phyloP scores from a whole-genome alignment of 2,329 filamentous ascomycete species.

The Claviceps humidiphila region DNA sequence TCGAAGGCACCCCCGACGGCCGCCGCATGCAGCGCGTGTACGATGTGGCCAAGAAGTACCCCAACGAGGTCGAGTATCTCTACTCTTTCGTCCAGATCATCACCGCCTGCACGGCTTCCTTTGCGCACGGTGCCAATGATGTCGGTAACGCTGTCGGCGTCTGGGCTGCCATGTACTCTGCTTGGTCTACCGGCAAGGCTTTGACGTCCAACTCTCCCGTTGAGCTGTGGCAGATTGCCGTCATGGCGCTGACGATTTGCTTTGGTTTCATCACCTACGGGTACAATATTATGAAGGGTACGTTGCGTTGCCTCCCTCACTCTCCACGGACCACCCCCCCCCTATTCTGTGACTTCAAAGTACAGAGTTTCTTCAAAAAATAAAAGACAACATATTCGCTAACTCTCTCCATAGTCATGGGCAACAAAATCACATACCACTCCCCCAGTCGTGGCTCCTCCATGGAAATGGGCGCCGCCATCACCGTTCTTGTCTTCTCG shows the following conservation, averaged over 20 bases:
- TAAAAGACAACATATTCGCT: too few relatives aligned
- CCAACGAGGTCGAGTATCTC: slow-evolving; percentile 56
- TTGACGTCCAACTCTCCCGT: slow-evolving; percentile 50
- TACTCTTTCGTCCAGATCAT: slow-evolving; percentile 56
- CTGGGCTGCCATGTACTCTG: slow-evolving; percentile 56
- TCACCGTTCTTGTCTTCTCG: slow-evolving; percentile 64
- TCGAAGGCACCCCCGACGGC: slow-evolving; percentile 12
- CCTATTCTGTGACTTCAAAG: too few relatives aligned
- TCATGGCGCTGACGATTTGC: slow-evolving; percentile 50
- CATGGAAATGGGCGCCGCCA: slow-evolving; percentile 70
- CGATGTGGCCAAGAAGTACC: slow-evolving; percentile 47
- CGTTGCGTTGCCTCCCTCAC: slow-evolving; percentile 11
- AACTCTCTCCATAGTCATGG: slow-evolving; percentile 45
- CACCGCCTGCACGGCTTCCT: slow-evolving; percentile 59
- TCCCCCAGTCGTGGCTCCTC: slow-evolving; percentile 44
- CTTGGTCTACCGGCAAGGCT: slow-evolving; percentile 51
- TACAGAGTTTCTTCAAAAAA: too few relatives aligned
- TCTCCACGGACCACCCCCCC: not conserved
- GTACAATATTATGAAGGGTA: slow-evolving; percentile 75
- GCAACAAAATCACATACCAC: slow-evolving; percentile 68
- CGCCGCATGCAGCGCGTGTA: slow-evolving; percentile 40
- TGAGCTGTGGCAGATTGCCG: slow-evolving; percentile 63
- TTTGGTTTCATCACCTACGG: slow-evolving; percentile 61
- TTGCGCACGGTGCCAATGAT: slow-evolving; percentile 68
- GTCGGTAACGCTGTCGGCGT: slow-evolving; percentile 59